Percentiles rank a stretch among this genome's conserved stretches.
Evolutionary conservation across 805 yeast genomes (phyloP).

Genomic region (Saturnispora sanitii): DNA sequence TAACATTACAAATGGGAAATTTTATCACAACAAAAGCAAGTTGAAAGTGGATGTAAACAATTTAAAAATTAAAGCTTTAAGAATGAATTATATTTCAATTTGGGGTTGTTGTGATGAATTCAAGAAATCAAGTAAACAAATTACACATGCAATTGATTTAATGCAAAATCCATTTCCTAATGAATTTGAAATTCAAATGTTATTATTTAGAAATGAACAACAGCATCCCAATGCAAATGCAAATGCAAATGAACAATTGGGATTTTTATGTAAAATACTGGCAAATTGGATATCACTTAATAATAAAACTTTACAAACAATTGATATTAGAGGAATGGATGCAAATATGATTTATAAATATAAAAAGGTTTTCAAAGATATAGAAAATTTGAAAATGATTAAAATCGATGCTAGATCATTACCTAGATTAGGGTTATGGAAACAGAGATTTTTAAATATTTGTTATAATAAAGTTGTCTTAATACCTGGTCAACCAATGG

Average conservation of each 20-base stretch:
- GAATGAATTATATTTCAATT: not conserved
- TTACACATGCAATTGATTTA: too few relatives aligned
- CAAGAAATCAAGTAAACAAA: not conserved
- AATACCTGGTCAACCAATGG: not conserved
- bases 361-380: slow-evolving; percentile 12
- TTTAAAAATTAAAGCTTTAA: not conserved
- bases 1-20: not conserved
- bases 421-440: slow-evolving; percentile 20
- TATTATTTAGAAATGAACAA: too few relatives aligned
- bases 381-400: not conserved
- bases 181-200: too few relatives aligned
- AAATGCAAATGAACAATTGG: too few relatives aligned
- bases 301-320: slow-evolving; percentile 11
- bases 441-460: slow-evolving; percentile 10
- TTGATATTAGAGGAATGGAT: slow-evolving; percentile 19
- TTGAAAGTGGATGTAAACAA: not conserved
- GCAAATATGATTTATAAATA: slow-evolving; percentile 10
- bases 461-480: not conserved
- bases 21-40: not conserved
- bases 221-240: too few relatives aligned
- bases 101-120: not conserved
- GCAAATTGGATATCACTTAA: slow-evolving; percentile 13
- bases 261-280: slow-evolving; percentile 12
- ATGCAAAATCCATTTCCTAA: too few relatives aligned
- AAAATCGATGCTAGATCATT: slow-evolving; percentile 17